These are phyloP conservation scores for Aspergillus indologenus DNA, from an alignment of 495 filamentous ascomycete species.

Conservation along the genomic window DNA sequence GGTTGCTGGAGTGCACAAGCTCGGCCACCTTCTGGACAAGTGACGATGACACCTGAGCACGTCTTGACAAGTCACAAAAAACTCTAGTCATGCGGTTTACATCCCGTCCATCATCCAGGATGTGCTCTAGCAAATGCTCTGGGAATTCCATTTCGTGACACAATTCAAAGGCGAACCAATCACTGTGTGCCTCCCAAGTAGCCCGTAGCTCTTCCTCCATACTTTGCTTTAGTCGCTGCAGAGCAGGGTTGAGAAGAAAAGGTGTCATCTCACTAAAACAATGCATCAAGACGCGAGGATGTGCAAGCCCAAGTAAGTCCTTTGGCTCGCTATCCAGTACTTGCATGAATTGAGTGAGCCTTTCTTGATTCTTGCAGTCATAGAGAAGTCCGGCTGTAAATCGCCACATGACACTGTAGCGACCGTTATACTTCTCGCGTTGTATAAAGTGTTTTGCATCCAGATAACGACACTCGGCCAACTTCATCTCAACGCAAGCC, in stretches of 20 bases:
- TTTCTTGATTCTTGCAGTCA: neutral
- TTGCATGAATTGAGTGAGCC: neutral
- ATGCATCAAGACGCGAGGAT: neutral
- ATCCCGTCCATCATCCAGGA: too few relatives aligned
- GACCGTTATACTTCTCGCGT: slow-evolving; percentile 35
- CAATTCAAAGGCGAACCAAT: too few relatives aligned
- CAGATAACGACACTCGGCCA: neutral
- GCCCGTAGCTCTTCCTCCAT: too few relatives aligned
- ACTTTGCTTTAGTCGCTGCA: too few relatives aligned
- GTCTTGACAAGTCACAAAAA: too few relatives aligned
- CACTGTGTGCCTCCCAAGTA: too few relatives aligned
- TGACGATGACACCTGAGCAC: too few relatives aligned
- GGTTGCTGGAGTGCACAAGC: too few relatives aligned
- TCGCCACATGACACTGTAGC: slow-evolving; percentile 42
- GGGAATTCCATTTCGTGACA: too few relatives aligned
- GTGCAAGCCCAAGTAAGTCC: neutral
- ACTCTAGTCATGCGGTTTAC: too few relatives aligned
- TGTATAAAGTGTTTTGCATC: slow-evolving; percentile 24
- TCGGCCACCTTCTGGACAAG: too few relatives aligned
- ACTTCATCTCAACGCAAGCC: slow-evolving; percentile 16
- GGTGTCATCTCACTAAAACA: neutral
- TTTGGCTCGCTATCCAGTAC: neutral
- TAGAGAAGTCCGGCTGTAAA: neutral
- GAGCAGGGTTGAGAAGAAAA: neutral
- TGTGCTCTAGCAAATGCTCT: too few relatives aligned